phyloP scores from a whole-genome alignment of 495 filamentous ascomycete species.

The Penicillium coprophilum region DNA sequence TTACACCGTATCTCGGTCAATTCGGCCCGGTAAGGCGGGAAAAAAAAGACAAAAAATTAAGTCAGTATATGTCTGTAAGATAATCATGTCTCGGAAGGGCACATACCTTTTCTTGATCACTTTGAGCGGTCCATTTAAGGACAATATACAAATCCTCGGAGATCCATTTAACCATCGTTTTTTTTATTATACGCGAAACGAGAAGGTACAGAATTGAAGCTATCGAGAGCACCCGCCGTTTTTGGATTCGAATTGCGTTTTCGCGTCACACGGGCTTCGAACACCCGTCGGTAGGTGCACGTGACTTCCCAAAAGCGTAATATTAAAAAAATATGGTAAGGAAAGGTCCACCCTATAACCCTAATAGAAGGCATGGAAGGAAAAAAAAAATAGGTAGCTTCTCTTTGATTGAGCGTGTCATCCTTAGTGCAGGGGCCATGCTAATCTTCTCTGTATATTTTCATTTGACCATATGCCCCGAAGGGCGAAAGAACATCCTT shows the following conservation, averaged over 20 bases:
- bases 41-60: background rate
- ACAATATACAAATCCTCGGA: background rate
- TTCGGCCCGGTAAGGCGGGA: background rate
- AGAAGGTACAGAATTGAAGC: background rate
- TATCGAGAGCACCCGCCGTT: background rate
- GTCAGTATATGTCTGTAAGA: background rate
- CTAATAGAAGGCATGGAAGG: constrained; percentile 23
- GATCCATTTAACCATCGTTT: background rate
- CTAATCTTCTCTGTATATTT: constrained; percentile 95
- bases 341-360: constrained; percentile 7
- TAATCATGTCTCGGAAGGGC: background rate
- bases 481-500: constrained; percentile 48
- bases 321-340: background rate
- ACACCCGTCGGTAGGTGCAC: background rate
- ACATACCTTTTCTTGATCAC: background rate
- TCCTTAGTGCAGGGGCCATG: constrained; percentile 99
- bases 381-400: constrained; percentile 79
- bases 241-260: background rate
- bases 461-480: constrained; percentile 79
- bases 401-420: constrained; percentile 99
- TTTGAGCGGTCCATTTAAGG: background rate
- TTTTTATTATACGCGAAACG: background rate
- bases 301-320: background rate
- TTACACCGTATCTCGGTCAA: background rate
- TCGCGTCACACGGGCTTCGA: background rate